phyloP scores from a whole-genome alignment of 2,329 filamentous ascomycete species.

The Fusarium clavum region DNA sequence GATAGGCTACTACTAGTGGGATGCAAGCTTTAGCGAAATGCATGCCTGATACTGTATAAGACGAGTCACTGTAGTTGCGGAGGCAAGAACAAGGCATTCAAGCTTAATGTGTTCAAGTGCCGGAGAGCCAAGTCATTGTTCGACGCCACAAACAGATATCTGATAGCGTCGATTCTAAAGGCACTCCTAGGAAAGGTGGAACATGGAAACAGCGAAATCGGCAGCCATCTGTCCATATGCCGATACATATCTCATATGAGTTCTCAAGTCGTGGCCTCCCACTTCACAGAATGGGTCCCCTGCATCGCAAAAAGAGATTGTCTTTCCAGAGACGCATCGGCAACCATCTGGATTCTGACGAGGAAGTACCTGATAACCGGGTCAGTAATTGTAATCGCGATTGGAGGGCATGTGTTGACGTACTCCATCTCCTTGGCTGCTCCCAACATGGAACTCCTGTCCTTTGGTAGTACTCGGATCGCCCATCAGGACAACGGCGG shows the following conservation, averaged over 20 bases:
- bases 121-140: not conserved
- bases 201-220: constrained; percentile 27
- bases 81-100: not conserved
- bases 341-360: constrained; percentile 31
- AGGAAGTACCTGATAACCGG: constrained; percentile 25
- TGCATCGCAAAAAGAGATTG: constrained; percentile 35
- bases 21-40: not conserved
- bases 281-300: constrained; percentile 40
- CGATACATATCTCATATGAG: constrained; percentile 39
- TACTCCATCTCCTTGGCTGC: constrained; percentile 34
- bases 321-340: constrained; percentile 14
- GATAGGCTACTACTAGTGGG: not conserved
- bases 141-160: not conserved
- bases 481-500: constrained; percentile 40
- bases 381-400: not conserved
- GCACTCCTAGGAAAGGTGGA: not conserved
- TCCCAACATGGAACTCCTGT: constrained; percentile 36
- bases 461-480: constrained; percentile 40
- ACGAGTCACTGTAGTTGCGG: not conserved
- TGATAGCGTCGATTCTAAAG: not conserved
- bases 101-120: not conserved
- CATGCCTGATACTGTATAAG: not conserved
- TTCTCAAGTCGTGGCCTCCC: constrained; percentile 29
- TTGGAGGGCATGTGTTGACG: not conserved
- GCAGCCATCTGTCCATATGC: constrained; percentile 25